These are phyloP conservation scores for Cyberlindnera euphorbiae DNA, from an alignment of 805 yeast genomes.

Conservation along the genomic window DNA sequence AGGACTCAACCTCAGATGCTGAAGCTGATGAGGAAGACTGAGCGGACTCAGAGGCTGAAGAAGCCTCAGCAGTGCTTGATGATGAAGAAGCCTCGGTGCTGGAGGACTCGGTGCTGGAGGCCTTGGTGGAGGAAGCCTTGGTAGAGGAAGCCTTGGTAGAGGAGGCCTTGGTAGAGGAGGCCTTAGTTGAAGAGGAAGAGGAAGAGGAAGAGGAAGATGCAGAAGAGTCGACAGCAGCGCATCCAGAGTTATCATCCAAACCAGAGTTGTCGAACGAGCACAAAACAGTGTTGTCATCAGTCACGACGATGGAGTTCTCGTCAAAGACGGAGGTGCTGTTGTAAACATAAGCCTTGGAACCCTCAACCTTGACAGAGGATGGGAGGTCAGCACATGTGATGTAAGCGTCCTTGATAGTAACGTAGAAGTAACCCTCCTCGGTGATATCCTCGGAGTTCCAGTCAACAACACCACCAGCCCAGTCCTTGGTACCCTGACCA, in stretches of 20 bases:
- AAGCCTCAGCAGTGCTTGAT: constrained; percentile 4
- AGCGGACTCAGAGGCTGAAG: constrained; percentile 6
- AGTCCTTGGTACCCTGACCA: constrained; percentile 61
- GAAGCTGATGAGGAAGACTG: constrained; percentile 4
- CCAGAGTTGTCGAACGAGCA: constrained; percentile 62
- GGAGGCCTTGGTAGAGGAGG: not conserved
- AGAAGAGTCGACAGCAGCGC: constrained; percentile 15
- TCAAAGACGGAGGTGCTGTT: constrained; percentile 43
- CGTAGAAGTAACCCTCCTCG: constrained; percentile 75
- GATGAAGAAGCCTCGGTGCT: constrained; percentile 1
- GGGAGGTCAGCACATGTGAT: constrained; percentile 76
- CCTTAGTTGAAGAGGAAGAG: constrained; percentile 13
- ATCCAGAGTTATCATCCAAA: constrained; percentile 41
- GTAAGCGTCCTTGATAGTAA: constrained; percentile 53
- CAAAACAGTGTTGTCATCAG: constrained; percentile 57
- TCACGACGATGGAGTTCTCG: constrained; percentile 48
- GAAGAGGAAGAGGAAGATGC: constrained; percentile 17
- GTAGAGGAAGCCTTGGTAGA: constrained; percentile 13
- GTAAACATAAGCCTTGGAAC: constrained; percentile 50
- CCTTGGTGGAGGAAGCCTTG: constrained; percentile 1
- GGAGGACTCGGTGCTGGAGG: constrained; percentile 2
- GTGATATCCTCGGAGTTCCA: constrained; percentile 75
- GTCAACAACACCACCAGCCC: constrained; percentile 86
- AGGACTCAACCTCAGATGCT: not conserved
- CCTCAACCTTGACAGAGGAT: constrained; percentile 37